Conservation (phyloP, 2,329 filamentous ascomycete genomes). For the Pseudogymnoascus sp. region DNA sequence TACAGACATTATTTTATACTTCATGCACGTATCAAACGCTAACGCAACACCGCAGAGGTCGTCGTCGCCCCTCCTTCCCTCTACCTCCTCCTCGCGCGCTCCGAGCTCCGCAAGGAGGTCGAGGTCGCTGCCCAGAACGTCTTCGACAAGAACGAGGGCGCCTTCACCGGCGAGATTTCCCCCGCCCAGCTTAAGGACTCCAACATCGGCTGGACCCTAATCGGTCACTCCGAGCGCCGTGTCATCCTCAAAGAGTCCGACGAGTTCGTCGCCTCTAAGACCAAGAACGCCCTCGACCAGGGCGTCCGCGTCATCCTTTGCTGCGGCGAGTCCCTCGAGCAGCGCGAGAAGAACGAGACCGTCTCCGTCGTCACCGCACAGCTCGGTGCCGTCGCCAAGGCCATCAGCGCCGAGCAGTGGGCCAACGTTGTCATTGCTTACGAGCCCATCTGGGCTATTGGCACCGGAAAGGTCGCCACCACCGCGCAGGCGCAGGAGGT, state of each 20-base stretch:
- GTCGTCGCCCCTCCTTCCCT: conserved; percentile 86
- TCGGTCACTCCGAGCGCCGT: conserved; percentile 92
- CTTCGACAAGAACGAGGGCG: conserved; percentile 92
- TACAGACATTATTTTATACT: not conserved
- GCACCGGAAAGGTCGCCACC: conserved; percentile 87
- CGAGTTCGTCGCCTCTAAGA: conserved; percentile 82
- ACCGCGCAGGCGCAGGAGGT: conserved; percentile 90
- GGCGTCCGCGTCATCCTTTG: conserved; percentile 91
- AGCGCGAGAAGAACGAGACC: conserved; percentile 79
- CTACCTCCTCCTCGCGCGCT: conserved; percentile 81
- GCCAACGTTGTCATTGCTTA: conserved; percentile 92
- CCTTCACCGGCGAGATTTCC: conserved; percentile 94
- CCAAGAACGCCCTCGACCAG: conserved; percentile 81
- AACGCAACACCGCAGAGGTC: conserved; percentile 58
- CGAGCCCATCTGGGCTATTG: conserved; percentile 95
- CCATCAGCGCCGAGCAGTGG: conserved; percentile 69
- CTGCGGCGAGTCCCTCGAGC: conserved; percentile 91
- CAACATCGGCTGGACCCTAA: conserved; percentile 80
- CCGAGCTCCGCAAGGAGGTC: conserved; percentile 66
- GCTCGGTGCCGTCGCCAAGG: conserved; percentile 71
- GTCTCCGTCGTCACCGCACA: conserved; percentile 79
- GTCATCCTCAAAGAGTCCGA: conserved; percentile 83
- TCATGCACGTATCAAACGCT: not conserved
- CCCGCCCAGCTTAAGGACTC: conserved; percentile 84
- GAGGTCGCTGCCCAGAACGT: conserved; percentile 94